Conservation (phyloP, 208 protist genomes). For the Herpetomonas samuelpessoai region DNA sequence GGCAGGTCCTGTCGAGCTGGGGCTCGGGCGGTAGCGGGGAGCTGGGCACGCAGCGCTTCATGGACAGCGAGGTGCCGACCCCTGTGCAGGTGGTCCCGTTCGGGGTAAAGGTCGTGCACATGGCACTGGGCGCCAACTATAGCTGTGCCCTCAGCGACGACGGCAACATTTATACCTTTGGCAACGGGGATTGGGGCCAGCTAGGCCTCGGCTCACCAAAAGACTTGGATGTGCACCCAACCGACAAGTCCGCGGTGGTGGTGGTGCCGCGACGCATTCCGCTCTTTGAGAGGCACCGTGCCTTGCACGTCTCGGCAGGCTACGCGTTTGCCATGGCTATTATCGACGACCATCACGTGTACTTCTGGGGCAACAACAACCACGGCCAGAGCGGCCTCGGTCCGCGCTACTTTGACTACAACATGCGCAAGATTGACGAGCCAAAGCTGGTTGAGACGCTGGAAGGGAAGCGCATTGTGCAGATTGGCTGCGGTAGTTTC, state of each 20-base stretch:
- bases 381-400: conserved; percentile 86
- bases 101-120: conserved; percentile 53
- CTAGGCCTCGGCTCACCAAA: conserved; percentile 56
- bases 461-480: conserved; percentile 61
- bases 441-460: conserved; percentile 67
- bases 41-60: conserved; percentile 67
- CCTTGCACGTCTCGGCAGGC: conserved; percentile 56
- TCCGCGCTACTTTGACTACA: conserved; percentile 42
- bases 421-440: conserved; percentile 61
- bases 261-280: conserved; percentile 68
- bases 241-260: conserved; percentile 41
- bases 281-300: conserved; percentile 57
- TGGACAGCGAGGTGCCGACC: conserved; percentile 54
- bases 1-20: conserved; percentile 81
- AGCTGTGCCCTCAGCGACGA: conserved; percentile 56
- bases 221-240: conserved; percentile 34
- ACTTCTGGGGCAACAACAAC: conserved; percentile 92
- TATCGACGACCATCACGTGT: conserved; percentile 62
- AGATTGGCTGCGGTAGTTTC: conserved; percentile 85
- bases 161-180: conserved; percentile 77
- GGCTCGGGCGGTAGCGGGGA: conserved; percentile 73
- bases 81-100: conserved; percentile 61
- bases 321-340: conserved; percentile 87
- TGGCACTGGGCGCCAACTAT: conserved; percentile 84
- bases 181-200: conserved; percentile 86